Evolutionary conservation across 1,284 basidiomycete species (phyloP).

Genomic region (Pholiota adiposa): DNA sequence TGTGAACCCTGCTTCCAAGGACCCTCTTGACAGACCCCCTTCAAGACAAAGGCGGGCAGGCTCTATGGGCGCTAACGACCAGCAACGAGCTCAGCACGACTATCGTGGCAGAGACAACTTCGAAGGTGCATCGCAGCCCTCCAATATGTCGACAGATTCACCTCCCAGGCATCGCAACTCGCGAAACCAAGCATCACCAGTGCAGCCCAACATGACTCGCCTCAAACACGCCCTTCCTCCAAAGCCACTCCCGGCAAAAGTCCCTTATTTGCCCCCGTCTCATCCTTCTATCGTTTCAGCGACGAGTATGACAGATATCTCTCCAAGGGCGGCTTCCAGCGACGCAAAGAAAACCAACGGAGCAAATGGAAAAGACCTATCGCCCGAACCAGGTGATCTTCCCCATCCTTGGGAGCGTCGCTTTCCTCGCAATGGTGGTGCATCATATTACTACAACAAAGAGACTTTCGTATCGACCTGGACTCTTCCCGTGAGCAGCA

Average conservation of each 20-base stretch:
- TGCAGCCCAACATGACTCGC: conserved; percentile 33
- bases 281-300: conserved; percentile 60
- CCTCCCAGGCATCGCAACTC: conserved; percentile 23
- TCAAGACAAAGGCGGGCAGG: conserved; percentile 15
- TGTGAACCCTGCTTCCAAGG: not conserved
- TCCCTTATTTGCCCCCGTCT: conserved; percentile 58
- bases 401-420: conserved; percentile 68
- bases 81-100: conserved; percentile 14
- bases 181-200: conserved; percentile 30
- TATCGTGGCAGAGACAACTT: conserved; percentile 11
- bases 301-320: conserved; percentile 54
- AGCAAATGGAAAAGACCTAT: conserved; percentile 26
- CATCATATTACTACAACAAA: conserved; percentile 62
- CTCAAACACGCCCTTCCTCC: conserved; percentile 72
- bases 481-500: conserved; percentile 49
- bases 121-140: conserved; percentile 22
- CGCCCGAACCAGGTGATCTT: conserved; percentile 39
- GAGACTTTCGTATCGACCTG: conserved; percentile 64
- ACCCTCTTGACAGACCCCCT: conserved; percentile 14
- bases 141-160: conserved; percentile 11
- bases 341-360: conserved; percentile 39
- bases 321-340: conserved; percentile 28
- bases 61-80: conserved; percentile 24
- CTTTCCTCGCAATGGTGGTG: conserved; percentile 48
- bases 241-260: conserved; percentile 62